Percentiles rank a stretch among this genome's conserved stretches.
Conservation (phyloP, 1,139 yeast species). For the Yamadazyma diospyri region DNA sequence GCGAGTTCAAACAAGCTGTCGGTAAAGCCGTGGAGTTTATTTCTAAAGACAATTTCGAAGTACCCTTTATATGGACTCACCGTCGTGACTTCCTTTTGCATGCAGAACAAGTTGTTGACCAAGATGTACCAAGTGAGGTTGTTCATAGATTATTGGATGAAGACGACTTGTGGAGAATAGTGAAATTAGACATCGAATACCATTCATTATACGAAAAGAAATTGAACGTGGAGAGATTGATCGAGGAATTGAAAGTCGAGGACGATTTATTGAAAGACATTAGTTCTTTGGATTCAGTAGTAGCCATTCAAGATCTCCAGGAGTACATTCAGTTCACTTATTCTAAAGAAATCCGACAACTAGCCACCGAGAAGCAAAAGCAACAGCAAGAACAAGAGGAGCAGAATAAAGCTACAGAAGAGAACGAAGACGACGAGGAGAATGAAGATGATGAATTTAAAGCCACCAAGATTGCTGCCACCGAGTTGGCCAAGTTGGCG, state of each 20-base stretch:
- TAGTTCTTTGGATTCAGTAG: conserved; percentile 57
- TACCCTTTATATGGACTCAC: conserved; percentile 95
- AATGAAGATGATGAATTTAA: conserved; percentile 22
- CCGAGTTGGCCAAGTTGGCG: conserved; percentile 16
- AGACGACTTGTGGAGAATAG: conserved; percentile 91
- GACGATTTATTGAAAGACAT: conserved; percentile 62
- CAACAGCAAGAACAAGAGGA: conserved; percentile 12
- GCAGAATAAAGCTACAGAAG: conserved; percentile 15
- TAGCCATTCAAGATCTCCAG: conserved; percentile 82
- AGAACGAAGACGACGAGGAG: conserved; percentile 13
- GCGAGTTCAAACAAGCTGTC: conserved; percentile 69
- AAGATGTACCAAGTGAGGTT: conserved; percentile 35
- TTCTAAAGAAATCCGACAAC: conserved; percentile 63
- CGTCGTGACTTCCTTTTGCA: conserved; percentile 81
- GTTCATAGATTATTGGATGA: conserved; percentile 62
- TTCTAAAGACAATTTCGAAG: conserved; percentile 77
- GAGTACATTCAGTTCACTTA: conserved; percentile 82
- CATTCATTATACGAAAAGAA: conserved; percentile 82
- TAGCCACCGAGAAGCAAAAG: conserved; percentile 17
- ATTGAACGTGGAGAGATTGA: conserved; percentile 56
- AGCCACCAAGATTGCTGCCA: conserved; percentile 42
- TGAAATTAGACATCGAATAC: conserved; percentile 81
- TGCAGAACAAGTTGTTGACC: conserved; percentile 53
- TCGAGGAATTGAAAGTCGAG: conserved; percentile 49
- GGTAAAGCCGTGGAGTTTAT: conserved; percentile 76